A percentile compares a stretch with the other conserved stretches of the same genome.
Conservation (phyloP, 73 alveolate genomes). For the Halteria grandinella region DNA sequence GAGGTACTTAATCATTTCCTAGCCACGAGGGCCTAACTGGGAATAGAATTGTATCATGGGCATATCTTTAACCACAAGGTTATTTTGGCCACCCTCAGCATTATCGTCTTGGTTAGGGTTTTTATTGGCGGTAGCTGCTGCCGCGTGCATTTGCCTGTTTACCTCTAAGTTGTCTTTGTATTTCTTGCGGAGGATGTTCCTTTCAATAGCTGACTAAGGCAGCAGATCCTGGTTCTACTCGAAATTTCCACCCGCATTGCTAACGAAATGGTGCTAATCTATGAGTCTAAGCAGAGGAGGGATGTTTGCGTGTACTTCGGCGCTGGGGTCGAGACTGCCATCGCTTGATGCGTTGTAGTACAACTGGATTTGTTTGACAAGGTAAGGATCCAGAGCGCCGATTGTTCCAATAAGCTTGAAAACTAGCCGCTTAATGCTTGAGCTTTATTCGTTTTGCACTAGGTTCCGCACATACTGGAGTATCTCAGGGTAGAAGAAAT, state of each 20-base stretch:
- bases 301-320: conserved; percentile 50
- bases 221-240: too few relatives aligned
- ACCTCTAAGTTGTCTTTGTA: conserved; percentile 2
- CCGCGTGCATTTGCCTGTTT: conserved; percentile 10
- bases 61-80: conserved; percentile 43
- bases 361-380: conserved; percentile 56
- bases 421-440: conserved; percentile 57
- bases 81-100: background rate
- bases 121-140: too few relatives aligned
- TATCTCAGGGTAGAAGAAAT: conserved; percentile 71
- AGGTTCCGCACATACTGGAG: conserved; percentile 46
- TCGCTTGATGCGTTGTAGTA: conserved; percentile 45
- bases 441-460: conserved; percentile 64
- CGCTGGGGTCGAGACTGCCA: too few relatives aligned
- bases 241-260: too few relatives aligned
- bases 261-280: conserved; percentile 41
- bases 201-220: conserved; percentile 46
- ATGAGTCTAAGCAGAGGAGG: conserved; percentile 39
- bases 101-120: background rate
- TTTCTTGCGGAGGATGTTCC: conserved; percentile 33
- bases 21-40: conserved; percentile 25
- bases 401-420: conserved; percentile 74
- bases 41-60: conserved; percentile 27
- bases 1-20: conserved; percentile 45
- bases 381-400: conserved; percentile 85